Evolutionary conservation across 805 yeast species (phyloP).

Genomic region (Teunomyces kruisii): DNA sequence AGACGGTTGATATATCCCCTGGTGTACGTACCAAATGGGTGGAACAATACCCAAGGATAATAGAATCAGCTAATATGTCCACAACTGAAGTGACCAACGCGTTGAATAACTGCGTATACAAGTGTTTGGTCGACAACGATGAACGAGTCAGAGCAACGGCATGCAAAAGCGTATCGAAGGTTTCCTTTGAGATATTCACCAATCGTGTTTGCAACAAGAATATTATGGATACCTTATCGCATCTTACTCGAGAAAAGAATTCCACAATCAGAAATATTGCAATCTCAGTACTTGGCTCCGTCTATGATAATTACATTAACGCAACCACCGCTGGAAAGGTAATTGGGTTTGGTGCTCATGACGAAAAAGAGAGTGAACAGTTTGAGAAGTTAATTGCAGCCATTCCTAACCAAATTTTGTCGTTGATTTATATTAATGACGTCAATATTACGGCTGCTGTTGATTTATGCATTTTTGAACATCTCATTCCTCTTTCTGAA

Average conservation of each 20-base stretch:
- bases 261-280: constrained; percentile 61
- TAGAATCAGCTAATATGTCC: constrained; percentile 45
- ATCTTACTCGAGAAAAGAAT: constrained; percentile 71
- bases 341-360: constrained; percentile 30
- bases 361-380: constrained; percentile 21
- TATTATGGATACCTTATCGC: constrained; percentile 55
- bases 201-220: constrained; percentile 45
- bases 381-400: constrained; percentile 35
- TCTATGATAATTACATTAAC: constrained; percentile 51
- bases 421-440: constrained; percentile 73
- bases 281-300: constrained; percentile 51
- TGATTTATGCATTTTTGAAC: constrained; percentile 60
- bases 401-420: constrained; percentile 67
- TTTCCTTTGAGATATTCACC: constrained; percentile 49
- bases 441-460: constrained; percentile 61
- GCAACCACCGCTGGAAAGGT: constrained; percentile 13
- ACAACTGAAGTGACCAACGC: constrained; percentile 45
- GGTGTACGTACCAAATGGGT: constrained; percentile 72
- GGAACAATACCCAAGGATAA: constrained; percentile 49
- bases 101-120: constrained; percentile 52
- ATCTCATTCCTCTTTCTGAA: constrained; percentile 55
- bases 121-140: constrained; percentile 72
- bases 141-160: constrained; percentile 69
- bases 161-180: constrained; percentile 47
- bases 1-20: constrained; percentile 67